Conservation (phyloP, 202 grass and related monocot species). For the Panicum hallii region DNA sequence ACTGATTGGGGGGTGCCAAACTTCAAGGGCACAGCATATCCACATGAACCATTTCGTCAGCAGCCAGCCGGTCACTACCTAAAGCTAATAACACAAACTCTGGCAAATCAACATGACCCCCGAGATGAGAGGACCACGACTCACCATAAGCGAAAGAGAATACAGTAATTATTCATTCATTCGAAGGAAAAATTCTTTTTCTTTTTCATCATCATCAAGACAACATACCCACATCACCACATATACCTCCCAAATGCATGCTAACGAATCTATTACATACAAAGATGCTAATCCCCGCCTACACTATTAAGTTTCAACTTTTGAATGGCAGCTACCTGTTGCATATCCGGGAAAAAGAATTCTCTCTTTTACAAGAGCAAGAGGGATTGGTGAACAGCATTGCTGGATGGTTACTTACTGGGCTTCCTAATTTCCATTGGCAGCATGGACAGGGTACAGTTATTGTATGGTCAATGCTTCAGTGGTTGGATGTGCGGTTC, state of each 20-base stretch:
- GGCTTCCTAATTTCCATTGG: conserved; percentile 37
- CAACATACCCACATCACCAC: conserved; percentile 27
- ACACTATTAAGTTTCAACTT: conserved; percentile 49
- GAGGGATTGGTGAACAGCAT: conserved; percentile 21
- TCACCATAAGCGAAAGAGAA: background rate
- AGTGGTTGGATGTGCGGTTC: conserved; percentile 66
- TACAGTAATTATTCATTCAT: background rate
- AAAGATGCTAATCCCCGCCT: conserved; percentile 52
- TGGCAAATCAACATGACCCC: background rate
- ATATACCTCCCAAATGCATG: conserved; percentile 52
- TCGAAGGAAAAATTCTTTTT: background rate
- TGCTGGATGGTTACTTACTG: conserved; percentile 32
- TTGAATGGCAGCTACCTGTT: conserved; percentile 53
- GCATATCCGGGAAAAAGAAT: conserved; percentile 31
- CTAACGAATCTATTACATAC: conserved; percentile 53
- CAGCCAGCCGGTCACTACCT: no score
- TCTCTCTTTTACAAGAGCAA: conserved; percentile 41
- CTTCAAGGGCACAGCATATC: no score
- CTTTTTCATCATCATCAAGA: conserved; percentile 46
- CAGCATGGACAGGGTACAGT: conserved; percentile 43
- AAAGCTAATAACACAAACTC: background rate
- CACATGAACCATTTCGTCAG: no score
- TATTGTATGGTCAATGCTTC: conserved; percentile 54
- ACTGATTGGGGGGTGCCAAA: no score
- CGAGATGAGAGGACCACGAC: background rate